These are phyloP conservation scores for Peronosclerospora sorghi DNA, from an alignment of 352 stramenopile genomes.

Conservation along the genomic window DNA sequence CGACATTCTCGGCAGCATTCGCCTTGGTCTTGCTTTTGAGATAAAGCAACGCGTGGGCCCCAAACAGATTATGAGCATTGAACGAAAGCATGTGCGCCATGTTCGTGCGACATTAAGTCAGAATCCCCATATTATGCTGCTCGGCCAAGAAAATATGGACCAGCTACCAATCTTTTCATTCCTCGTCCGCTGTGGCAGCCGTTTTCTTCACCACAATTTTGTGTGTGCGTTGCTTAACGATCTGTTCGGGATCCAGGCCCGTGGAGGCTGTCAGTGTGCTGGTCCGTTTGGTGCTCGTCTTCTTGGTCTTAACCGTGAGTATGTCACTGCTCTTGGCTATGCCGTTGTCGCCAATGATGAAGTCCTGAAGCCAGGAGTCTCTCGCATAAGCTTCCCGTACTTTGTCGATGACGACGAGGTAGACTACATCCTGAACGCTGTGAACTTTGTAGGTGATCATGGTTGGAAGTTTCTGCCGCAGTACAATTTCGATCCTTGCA, in stretches of 20 bases:
- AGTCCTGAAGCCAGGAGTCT: constrained; percentile 91
- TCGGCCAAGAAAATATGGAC: constrained; percentile 49
- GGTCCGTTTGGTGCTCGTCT: constrained; percentile 89
- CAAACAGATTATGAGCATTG: constrained; percentile 43
- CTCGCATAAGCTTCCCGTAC: constrained; percentile 88
- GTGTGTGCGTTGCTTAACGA: constrained; percentile 96
- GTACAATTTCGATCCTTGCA: constrained; percentile 91
- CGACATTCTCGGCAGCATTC: constrained; percentile 91
- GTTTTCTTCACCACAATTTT: constrained; percentile 98
- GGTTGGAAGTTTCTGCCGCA: constrained; percentile 89
- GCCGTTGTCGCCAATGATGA: constrained; percentile 86
- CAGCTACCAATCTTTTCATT: constrained; percentile 93
- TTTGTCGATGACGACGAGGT: constrained; percentile 74
- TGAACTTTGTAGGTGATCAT: constrained; percentile 88
- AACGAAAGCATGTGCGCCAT: constrained; percentile 27
- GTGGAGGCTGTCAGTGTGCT: constrained; percentile 71
- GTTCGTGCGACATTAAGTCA: constrained; percentile 29
- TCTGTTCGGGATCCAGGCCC: constrained; percentile 90
- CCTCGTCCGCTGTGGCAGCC: constrained; percentile 74
- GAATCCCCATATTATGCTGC: constrained; percentile 75
- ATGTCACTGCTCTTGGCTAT: constrained; percentile 62
- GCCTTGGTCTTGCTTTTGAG: constrained; percentile 87
- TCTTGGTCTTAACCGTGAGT: constrained; percentile 76
- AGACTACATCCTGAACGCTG: constrained; percentile 87
- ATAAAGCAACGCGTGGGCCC: constrained; percentile 71